These are phyloP conservation scores for Rhynchospora breviuscula DNA, from an alignment of 176 grass and related monocot genomes.

Conservation along the genomic window DNA sequence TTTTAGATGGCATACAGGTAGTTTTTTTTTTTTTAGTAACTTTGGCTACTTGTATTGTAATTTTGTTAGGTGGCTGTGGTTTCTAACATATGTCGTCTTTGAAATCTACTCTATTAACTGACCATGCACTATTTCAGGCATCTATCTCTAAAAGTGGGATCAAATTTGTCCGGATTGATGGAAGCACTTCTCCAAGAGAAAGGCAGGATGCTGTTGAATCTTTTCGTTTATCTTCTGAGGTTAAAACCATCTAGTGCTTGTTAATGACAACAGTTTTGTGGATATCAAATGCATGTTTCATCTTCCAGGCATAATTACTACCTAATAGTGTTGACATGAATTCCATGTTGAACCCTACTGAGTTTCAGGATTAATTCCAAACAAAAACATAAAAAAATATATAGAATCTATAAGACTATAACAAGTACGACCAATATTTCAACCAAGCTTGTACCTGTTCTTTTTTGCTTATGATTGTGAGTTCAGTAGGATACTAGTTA, in stretches of 20 bases:
- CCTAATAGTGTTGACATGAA: neutral
- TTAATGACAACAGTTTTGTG: neutral
- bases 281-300: neutral
- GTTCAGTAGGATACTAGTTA: neutral
- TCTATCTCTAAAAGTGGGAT: constrained; percentile 65
- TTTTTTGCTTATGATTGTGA: neutral
- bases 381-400: neutral
- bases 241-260: constrained; percentile 2
- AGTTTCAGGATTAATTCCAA: neutral
- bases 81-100: neutral
- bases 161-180: constrained; percentile 88
- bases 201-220: constrained; percentile 85
- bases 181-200: constrained; percentile 64
- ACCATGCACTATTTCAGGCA: constrained; percentile 37
- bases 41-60: constrained; percentile 7
- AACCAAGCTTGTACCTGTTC: neutral
- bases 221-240: constrained; percentile 70
- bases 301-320: neutral
- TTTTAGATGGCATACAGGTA: constrained; percentile 97
- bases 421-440: neutral
- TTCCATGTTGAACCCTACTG: neutral
- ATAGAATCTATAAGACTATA: neutral
- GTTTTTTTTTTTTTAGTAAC: constrained; percentile 1
- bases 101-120: neutral
- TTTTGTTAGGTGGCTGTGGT: neutral